Percentiles rank a stretch among this genome's conserved stretches.
phyloP scores from a whole-genome alignment of 2,329 filamentous ascomycete species.

The Fusarium falciforme region DNA sequence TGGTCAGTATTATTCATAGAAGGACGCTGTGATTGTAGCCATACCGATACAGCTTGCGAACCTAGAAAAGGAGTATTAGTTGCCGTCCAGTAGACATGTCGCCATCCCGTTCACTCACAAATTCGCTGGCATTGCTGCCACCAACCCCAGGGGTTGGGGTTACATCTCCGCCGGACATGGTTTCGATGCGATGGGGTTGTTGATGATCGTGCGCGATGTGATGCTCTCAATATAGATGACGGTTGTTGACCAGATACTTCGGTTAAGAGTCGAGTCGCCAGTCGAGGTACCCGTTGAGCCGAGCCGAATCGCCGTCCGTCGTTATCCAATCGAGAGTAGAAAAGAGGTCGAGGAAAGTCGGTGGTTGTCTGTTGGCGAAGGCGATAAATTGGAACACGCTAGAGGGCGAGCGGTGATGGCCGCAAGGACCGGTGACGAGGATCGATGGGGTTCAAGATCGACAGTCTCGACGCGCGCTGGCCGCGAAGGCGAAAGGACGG shows the following conservation, averaged over 20 bases:
- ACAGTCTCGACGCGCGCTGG: constrained; percentile 26
- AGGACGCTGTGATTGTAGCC: neutral
- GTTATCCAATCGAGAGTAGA: constrained; percentile 11
- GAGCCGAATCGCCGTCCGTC: constrained; percentile 24
- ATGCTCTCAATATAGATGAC: neutral
- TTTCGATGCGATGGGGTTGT: constrained; percentile 6
- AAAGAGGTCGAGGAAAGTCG: neutral
- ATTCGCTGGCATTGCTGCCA: constrained; percentile 91
- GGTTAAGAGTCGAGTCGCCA: constrained; percentile 21
- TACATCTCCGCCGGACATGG: constrained; percentile 51
- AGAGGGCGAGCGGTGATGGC: constrained; percentile 10
- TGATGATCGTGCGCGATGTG: constrained; percentile 6
- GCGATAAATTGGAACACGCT: constrained; percentile 14
- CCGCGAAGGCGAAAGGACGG: constrained; percentile 8
- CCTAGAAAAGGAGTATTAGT: constrained; percentile 64
- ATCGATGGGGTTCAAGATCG: constrained; percentile 7
- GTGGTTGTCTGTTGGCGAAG: neutral
- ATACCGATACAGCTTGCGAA: constrained; percentile 99
- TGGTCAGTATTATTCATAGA: constrained; percentile 22
- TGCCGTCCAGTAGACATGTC: neutral
- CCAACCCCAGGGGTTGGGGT: constrained; percentile 51
- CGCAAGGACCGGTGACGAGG: constrained; percentile 21
- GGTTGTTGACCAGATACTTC: constrained; percentile 10
- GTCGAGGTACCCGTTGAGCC: constrained; percentile 26
- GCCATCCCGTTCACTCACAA: constrained; percentile 71